phyloP scores from a whole-genome alignment of 2,329 filamentous ascomycete genomes.

The Paramyrothecium roridum region DNA sequence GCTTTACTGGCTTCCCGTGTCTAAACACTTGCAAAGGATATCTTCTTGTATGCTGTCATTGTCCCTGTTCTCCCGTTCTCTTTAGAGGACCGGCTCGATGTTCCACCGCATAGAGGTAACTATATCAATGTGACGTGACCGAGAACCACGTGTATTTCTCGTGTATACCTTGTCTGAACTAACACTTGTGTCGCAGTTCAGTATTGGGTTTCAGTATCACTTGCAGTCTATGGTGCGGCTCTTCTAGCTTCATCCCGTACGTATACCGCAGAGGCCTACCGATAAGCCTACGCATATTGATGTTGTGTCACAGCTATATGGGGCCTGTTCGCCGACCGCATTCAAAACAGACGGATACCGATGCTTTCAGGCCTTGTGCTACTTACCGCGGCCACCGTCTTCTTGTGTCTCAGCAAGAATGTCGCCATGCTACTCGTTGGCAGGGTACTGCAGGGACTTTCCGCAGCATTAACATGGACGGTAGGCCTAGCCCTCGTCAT shows the following conservation, averaged over 20 bases:
- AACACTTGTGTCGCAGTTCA: conserved; percentile 16
- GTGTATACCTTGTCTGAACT: too few species aligned
- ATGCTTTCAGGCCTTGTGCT: conserved; percentile 29
- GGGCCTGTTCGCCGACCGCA: conserved; percentile 31
- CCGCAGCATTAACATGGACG: conserved; percentile 30
- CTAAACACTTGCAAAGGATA: conserved; percentile 17
- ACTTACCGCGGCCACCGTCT: conserved; percentile 22
- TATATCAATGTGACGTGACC: background rate
- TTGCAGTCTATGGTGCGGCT: conserved; percentile 28
- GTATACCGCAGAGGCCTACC: conserved; percentile 3
- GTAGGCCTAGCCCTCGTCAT: conserved; percentile 32
- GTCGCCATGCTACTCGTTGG: conserved; percentile 28
- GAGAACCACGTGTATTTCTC: too few species aligned
- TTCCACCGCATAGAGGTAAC: conserved; percentile 11
- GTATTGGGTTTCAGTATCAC: conserved; percentile 31
- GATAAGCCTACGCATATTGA: background rate
- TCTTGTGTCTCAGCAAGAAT: conserved; percentile 25
- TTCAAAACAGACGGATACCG: conserved; percentile 24
- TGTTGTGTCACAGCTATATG: conserved; percentile 22
- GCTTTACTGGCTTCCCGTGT: background rate
- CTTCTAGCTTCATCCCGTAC: conserved; percentile 26
- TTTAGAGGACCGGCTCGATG: conserved; percentile 19
- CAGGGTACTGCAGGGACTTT: conserved; percentile 27
- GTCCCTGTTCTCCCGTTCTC: conserved; percentile 29
- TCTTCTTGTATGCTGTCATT: conserved; percentile 31